Conservation (phyloP, 345 rosid species). For the Camelina neglecta region DNA sequence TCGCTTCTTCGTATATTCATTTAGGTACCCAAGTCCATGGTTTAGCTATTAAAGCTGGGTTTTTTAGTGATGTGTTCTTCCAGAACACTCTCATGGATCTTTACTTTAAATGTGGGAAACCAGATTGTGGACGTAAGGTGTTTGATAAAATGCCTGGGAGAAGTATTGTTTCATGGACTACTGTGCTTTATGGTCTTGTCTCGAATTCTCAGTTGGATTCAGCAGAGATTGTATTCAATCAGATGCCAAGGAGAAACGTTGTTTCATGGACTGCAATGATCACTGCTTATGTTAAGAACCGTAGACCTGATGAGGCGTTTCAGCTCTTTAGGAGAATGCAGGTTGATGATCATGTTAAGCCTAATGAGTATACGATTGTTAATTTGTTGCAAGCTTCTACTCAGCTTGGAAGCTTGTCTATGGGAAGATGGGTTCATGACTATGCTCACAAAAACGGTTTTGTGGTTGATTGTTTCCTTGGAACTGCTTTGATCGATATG, state of each 20-base stretch:
- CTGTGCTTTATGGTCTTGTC: slow-evolving; percentile 65
- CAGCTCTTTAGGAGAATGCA: slow-evolving; percentile 63
- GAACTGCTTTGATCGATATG: slow-evolving; percentile 58
- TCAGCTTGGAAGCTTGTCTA: slow-evolving; percentile 58
- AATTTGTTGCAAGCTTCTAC: slow-evolving; percentile 56
- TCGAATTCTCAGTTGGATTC: slow-evolving; percentile 53
- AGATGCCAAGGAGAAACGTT: slow-evolving; percentile 66
- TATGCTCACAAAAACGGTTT: slow-evolving; percentile 60
- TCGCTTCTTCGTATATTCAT: slow-evolving; percentile 39
- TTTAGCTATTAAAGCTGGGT: slow-evolving; percentile 62
- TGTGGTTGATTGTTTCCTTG: slow-evolving; percentile 60
- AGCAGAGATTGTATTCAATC: slow-evolving; percentile 54
- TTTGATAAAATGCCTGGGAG: slow-evolving; percentile 61
- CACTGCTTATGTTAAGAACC: slow-evolving; percentile 57
- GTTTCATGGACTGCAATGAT: slow-evolving; percentile 82
- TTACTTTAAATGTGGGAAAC: slow-evolving; percentile 59
- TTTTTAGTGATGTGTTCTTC: slow-evolving; percentile 54
- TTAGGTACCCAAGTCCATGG: slow-evolving; percentile 66
- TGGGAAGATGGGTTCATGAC: slow-evolving; percentile 72
- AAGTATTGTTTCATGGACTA: slow-evolving; percentile 75
- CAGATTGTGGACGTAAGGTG: slow-evolving; percentile 52
- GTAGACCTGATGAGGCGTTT: slow-evolving; percentile 60
- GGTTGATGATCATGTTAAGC: slow-evolving; percentile 51
- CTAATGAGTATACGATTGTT: slow-evolving; percentile 71
- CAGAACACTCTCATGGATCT: slow-evolving; percentile 70